Evolutionary conservation across 1,284 basidiomycete species (phyloP).

Genomic region (Xerocomus amazonicus): DNA sequence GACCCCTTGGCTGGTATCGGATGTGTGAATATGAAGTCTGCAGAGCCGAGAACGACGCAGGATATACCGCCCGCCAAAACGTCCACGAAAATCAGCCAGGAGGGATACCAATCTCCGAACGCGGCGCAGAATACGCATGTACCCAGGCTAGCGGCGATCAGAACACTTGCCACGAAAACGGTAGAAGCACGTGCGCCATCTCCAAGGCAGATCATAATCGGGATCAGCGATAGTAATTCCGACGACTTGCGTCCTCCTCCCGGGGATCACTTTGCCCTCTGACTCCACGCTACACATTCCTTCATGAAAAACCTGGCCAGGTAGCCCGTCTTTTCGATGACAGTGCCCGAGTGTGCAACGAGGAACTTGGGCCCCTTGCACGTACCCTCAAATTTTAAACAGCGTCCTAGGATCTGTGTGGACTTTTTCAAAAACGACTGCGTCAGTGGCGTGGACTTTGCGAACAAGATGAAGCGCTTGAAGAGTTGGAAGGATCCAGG

Average conservation of each 20-base stretch:
- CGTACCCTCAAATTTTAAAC: slow-evolving; percentile 14
- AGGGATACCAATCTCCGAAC: slow-evolving; percentile 25
- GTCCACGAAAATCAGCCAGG: slow-evolving; percentile 28
- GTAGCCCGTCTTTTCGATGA: slow-evolving; percentile 18
- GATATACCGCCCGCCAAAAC: slow-evolving; percentile 29
- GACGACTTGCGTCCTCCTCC: slow-evolving; percentile 11
- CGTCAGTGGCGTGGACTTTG: slow-evolving; percentile 12
- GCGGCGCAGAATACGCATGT: slow-evolving; percentile 14
- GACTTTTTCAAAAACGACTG: slow-evolving; percentile 9
- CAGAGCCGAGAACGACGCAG: slow-evolving; percentile 26
- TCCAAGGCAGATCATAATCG: slow-evolving; percentile 7
- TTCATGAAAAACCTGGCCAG: slow-evolving; percentile 18
- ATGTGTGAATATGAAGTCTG: slow-evolving; percentile 19
- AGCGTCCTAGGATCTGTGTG: slow-evolving; percentile 15
- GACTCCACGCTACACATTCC: slow-evolving; percentile 7
- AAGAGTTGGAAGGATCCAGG: slow-evolving; percentile 27
- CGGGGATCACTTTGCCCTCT: slow-evolving; percentile 3
- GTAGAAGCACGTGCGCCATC: slow-evolving; percentile 1
- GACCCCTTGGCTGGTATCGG: slow-evolving; percentile 24
- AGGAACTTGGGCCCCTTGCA: slow-evolving; percentile 19
- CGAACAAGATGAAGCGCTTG: slow-evolving; percentile 17
- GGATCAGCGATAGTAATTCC: slow-evolving; percentile 22
- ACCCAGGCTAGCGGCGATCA: slow-evolving; percentile 22
- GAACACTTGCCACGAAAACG: slow-evolving; percentile 9
- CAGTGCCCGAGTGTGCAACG: slow-evolving; percentile 22